A percentile compares a stretch with the other conserved stretches of the same genome.
These are phyloP conservation scores for Cyclanthera cordifolia DNA, from an alignment of 306 rosid genomes.

Conservation along the genomic window DNA sequence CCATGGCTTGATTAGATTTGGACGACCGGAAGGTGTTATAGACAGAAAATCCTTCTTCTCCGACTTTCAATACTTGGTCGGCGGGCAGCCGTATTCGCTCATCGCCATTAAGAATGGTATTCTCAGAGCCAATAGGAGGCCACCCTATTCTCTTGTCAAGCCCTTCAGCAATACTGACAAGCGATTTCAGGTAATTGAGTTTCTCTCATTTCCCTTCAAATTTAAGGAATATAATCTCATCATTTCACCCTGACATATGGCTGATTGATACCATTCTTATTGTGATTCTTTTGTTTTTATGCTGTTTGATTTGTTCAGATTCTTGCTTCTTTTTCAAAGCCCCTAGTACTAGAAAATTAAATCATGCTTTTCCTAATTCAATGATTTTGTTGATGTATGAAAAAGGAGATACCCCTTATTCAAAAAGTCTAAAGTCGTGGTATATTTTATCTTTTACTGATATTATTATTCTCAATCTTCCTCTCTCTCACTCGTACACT, in stretches of 20 bases:
- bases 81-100: constrained; percentile 70
- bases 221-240: neutral
- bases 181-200: constrained; percentile 51
- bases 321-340: neutral
- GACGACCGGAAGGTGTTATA: constrained; percentile 57
- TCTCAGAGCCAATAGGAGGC: constrained; percentile 67
- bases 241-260: neutral
- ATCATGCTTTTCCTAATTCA: neutral
- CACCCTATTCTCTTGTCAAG: constrained; percentile 65
- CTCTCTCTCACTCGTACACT: too few relatives aligned
- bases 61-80: constrained; percentile 65
- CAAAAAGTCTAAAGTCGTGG: neutral
- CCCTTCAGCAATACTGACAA: constrained; percentile 53
- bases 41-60: constrained; percentile 72
- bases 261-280: neutral
- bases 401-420: neutral
- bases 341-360: neutral
- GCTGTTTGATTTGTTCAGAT: neutral
- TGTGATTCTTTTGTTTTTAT: neutral
- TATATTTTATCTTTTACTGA: too few relatives aligned
- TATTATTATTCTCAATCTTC: too few relatives aligned
- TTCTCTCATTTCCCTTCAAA: neutral
- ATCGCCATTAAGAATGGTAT: constrained; percentile 55
- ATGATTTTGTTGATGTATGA: neutral
- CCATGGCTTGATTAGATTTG: constrained; percentile 59